Percentiles rank a stretch among this genome's conserved stretches.
phyloP scores from a whole-genome alignment of 1,139 yeast species.

The Geotrichum klebahnii region DNA sequence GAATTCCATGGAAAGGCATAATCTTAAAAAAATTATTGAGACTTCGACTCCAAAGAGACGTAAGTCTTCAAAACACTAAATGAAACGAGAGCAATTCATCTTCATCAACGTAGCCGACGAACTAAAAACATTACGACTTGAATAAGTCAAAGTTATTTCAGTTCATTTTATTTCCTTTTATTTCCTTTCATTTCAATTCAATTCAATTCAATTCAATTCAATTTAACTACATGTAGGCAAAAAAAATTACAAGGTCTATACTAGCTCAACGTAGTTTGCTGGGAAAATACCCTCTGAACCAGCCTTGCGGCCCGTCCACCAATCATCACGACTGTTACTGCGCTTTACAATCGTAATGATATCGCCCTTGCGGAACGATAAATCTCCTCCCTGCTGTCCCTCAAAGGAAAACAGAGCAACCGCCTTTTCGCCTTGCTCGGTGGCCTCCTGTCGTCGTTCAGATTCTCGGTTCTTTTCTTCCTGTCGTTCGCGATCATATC shows the following conservation, averaged over 20 bases:
- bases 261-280: conserved; percentile 88
- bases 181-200: too few species aligned
- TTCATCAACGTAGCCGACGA: too few species aligned
- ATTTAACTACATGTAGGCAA: too few species aligned
- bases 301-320: conserved; percentile 95
- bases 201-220: too few species aligned
- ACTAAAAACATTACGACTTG: too few species aligned
- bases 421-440: conserved; percentile 60
- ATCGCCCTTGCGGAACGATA: conserved; percentile 91
- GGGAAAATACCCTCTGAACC: conserved; percentile 91
- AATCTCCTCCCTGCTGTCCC: conserved; percentile 88
- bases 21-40: too few species aligned
- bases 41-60: too few species aligned
- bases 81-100: too few species aligned
- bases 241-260: conserved; percentile 29
- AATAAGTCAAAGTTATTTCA: too few species aligned
- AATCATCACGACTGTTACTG: conserved; percentile 83
- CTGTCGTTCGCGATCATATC: conserved; percentile 30
- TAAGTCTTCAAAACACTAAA: too few species aligned
- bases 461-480: conserved; percentile 17
- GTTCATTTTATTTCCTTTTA: too few species aligned
- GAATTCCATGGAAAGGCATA: too few species aligned
- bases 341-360: conserved; percentile 83
- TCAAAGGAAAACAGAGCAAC: conserved; percentile 83
- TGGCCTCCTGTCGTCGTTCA: conserved; percentile 31